Evolutionary conservation across 2,329 filamentous ascomycete genomes (phyloP).

Genomic region (Paecilomyces formosus): DNA sequence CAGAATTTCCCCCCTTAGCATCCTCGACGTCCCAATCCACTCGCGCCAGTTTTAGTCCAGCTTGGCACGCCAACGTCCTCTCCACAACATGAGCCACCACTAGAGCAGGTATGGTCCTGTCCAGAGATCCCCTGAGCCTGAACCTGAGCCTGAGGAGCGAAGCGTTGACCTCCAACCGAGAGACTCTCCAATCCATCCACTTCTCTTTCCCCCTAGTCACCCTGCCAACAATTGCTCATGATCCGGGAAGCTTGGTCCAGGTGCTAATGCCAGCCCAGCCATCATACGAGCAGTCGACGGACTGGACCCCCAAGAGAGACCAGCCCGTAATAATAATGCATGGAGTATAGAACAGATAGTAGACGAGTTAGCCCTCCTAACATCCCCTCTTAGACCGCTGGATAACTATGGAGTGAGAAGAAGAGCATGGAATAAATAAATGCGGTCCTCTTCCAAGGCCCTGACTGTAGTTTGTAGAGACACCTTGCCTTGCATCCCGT

Average conservation of each 20-base stretch:
- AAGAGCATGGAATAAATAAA: not conserved
- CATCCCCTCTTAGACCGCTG: not conserved
- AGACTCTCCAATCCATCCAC: not conserved
- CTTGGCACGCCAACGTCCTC: not conserved
- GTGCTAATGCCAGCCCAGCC: not conserved
- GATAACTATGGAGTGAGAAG: not conserved
- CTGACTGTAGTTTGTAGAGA: not conserved
- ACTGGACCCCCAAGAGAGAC: not conserved
- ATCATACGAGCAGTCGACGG: not conserved
- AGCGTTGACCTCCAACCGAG: not conserved
- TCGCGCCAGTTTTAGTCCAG: conserved; percentile 8
- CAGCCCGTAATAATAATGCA: not conserved
- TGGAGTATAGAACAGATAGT: not conserved
- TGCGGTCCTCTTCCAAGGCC: not conserved
- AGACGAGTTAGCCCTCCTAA: not conserved
- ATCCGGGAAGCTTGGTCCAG: not conserved
- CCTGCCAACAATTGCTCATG: not conserved
- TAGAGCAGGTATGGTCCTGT: not conserved
- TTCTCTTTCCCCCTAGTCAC: not conserved
- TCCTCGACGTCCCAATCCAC: not conserved
- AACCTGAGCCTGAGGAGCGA: not conserved
- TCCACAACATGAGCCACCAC: not conserved
- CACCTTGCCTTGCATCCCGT: not conserved
- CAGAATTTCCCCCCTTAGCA: conserved; percentile 4
- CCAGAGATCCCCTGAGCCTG: not conserved